Conservation (phyloP, 352 stramenopile genomes). For the Phytophthora pistaciae region DNA sequence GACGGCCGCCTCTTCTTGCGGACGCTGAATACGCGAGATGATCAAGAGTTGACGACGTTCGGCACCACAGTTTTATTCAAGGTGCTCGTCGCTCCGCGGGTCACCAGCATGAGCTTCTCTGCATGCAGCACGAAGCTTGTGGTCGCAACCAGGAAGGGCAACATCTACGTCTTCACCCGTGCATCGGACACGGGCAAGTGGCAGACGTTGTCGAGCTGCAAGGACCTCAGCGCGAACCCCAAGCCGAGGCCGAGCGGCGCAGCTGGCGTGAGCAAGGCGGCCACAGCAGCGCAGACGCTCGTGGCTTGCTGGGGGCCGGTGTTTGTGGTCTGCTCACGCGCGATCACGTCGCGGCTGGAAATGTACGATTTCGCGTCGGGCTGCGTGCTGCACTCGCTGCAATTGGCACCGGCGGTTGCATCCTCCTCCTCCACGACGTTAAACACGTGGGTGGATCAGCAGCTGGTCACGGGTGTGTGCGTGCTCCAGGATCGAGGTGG, state of each 20-base stretch:
- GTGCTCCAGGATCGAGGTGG: neutral
- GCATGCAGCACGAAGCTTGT: slow-evolving; percentile 37
- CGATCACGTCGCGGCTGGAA: slow-evolving; percentile 46
- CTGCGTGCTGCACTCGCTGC: slow-evolving; percentile 53
- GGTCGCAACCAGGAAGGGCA: slow-evolving; percentile 67
- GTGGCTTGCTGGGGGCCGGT: slow-evolving; percentile 60
- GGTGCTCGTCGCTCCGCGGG: slow-evolving; percentile 57
- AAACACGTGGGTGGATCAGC: slow-evolving; percentile 36
- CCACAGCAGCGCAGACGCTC: slow-evolving; percentile 54
- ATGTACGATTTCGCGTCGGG: slow-evolving; percentile 56
- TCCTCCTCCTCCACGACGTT: neutral
- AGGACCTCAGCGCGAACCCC: slow-evolving; percentile 50
- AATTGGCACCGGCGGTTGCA: slow-evolving; percentile 18
- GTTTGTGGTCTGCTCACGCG: slow-evolving; percentile 55
- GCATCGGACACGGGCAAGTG: slow-evolving; percentile 24
- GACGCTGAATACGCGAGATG: slow-evolving; percentile 12
- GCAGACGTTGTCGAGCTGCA: slow-evolving; percentile 28
- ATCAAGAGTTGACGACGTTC: slow-evolving; percentile 21
- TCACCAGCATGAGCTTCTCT: slow-evolving; percentile 67
- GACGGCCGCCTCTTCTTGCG: slow-evolving; percentile 66
- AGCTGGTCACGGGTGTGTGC: slow-evolving; percentile 47
- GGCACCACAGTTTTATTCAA: slow-evolving; percentile 36
- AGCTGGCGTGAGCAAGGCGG: slow-evolving; percentile 21
- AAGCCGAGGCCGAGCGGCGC: slow-evolving; percentile 37
- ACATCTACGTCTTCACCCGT: slow-evolving; percentile 61